These are phyloP conservation scores for Ramularia collo-cygni DNA, from an alignment of 2,329 filamentous ascomycete species.

Conservation along the genomic window DNA sequence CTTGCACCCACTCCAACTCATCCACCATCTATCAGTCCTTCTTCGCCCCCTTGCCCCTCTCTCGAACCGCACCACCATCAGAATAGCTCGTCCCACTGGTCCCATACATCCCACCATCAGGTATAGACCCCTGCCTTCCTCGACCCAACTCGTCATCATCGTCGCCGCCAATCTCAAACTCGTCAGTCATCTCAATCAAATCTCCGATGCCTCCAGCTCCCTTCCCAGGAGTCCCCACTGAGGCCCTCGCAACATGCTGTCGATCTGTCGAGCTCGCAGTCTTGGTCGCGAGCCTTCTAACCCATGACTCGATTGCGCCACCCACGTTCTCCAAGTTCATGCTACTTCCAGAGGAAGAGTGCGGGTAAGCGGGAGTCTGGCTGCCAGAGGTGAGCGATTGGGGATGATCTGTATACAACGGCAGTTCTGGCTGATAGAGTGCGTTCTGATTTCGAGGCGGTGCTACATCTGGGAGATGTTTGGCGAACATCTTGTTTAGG, in stretches of 20 bases:
- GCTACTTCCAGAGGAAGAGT: slow-evolving; percentile 14
- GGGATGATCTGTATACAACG: slow-evolving; percentile 37
- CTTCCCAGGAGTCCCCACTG: slow-evolving; percentile 24
- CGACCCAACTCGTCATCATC: slow-evolving; percentile 27
- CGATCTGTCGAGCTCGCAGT: slow-evolving; percentile 26
- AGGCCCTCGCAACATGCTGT: slow-evolving; percentile 20
- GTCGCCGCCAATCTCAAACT: slow-evolving; percentile 38
- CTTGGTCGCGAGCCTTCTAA: slow-evolving; percentile 71
- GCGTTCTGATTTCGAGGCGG: slow-evolving; percentile 50
- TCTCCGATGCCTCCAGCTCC: slow-evolving; percentile 49
- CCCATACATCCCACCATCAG: slow-evolving; percentile 6
- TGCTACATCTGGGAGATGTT: slow-evolving; percentile 72
- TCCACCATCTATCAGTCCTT: slow-evolving; percentile 30
- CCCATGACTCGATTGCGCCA: slow-evolving; percentile 82
- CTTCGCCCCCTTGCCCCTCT: slow-evolving; percentile 25
- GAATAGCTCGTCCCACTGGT: slow-evolving; percentile 25
- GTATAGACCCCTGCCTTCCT: slow-evolving; percentile 22
- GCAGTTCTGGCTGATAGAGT: slow-evolving; percentile 56
- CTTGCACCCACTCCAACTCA: too few species aligned
- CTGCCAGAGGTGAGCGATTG: slow-evolving; percentile 22
- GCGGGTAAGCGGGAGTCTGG: slow-evolving; percentile 22
- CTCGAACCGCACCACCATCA: slow-evolving; percentile 17
- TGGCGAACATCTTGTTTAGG: slow-evolving; percentile 75
- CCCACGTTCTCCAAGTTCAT: slow-evolving; percentile 71
- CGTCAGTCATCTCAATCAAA: slow-evolving; percentile 65